Evolutionary conservation across 805 yeast species (phyloP), one percentile per base, ranked within the genome.

Genomic region (Metschnikowia cubensis): DNA sequence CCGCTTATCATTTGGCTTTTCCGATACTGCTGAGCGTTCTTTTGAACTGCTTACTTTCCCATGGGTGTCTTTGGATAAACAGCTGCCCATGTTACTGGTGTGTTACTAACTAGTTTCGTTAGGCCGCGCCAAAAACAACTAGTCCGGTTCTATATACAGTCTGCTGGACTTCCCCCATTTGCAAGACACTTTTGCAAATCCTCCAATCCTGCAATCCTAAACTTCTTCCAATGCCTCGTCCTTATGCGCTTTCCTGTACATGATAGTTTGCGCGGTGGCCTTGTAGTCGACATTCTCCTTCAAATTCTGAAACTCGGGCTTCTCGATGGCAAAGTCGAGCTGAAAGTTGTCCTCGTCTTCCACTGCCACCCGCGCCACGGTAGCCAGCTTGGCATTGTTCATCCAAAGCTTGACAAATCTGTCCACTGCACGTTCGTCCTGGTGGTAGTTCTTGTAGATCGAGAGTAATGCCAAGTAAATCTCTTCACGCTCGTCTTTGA

Each of bases 401-500:
- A 59, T 47, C 72, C 75, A 69, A 46, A 60, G 54, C 45, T 61
- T 63, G 32, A 64, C 60, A 45, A 67, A 70, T 45, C 65, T 55
- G 33, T 60, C 50, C 49, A 67, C 65, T 3, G 71, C 65, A 38
- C 57, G 53, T 37, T 59, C 61, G 52, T 71, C 72, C 61, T 73
- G 76, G 61, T 73, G 70, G 58, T 62, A 71, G 59, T 71, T 59
- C 59, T 66, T 70, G 60, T 71, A 64, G 2, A 53, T 53, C 17
- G 38, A 45, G 47, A 52, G 57, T 33, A 48, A 46, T 7, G 50
- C 58, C 55, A 51, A 49, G 53, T 58, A 58, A 18, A 56, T 33
- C 11, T 50, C 51, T 8, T 45, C 48, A 65, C 89, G 74, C 36
- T 74, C 76, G 17, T 72, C 65, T 35, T 62, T 55, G 43, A 64